Base-by-base conservation (phyloP, 2,329 filamentous ascomycete genomes). In the Aspergillus ruber region DNA sequence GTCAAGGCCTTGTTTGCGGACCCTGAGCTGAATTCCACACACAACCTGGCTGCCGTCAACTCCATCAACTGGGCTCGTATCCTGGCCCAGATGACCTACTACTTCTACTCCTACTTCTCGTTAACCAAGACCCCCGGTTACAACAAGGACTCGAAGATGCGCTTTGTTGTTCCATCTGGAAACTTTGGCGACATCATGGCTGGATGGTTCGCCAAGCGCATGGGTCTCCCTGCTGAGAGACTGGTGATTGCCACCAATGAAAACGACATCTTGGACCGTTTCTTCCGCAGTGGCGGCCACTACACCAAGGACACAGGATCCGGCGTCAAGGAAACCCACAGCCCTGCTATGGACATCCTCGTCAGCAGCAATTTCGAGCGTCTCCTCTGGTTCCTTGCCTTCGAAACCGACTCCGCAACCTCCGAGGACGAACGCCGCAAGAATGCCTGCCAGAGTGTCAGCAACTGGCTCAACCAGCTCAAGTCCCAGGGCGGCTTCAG, bases 321-420 rank as follows among this genome's bases (percentile, higher is more conserved):
- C 40, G 88, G 87, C 33, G 89, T 91, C 52, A 90, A 89, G 72
- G 90, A 95, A 73, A 98, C 93, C 0, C 79, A 94, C 44, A 90
- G 86, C 58, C 93, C 93, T 0, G 93, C 93, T 41, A 97, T 98
- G 93, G 93, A 98, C 68, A 97, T 97, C 56, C 77, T 97, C 3
- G 90, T 97, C 10, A 91, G 86, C 20, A 93, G 86, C 67, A 98
- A 98, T 75, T 97, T 98, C 65, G 93, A 98, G 76, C 83, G 93
- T 27, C 77, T 98, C 4, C 78, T 98, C 9, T 97, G 91, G 91
- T 96, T 88, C 76, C 76, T 97, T 23, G 51, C 51, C 1, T 88
- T 88, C 71, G 80, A 86, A 57, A 85, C 83, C 51, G 82, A 71
- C 50, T 56, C 61, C 39, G 52, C 61, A 32, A 68, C 68, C 46